These are phyloP conservation scores for Xylaria polymorpha DNA, from an alignment of 2,329 filamentous ascomycete genomes.

Conservation along the genomic window DNA sequence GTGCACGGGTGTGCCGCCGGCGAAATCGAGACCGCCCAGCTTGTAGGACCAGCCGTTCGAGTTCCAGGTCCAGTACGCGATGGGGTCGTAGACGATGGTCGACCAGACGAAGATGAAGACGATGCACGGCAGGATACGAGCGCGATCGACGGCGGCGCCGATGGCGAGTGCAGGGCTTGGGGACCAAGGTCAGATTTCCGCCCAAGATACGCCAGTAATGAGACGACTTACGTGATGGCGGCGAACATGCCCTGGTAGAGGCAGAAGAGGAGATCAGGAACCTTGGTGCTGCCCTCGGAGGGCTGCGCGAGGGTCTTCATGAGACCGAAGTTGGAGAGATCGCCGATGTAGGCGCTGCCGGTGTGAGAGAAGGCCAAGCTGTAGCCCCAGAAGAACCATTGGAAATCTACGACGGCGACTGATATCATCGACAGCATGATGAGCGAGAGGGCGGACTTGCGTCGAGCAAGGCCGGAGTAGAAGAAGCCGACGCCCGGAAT, in stretches of 20 bases:
- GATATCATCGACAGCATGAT: conserved; percentile 89
- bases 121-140: conserved; percentile 69
- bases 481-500: conserved; percentile 95
- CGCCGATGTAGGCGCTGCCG: conserved; percentile 81
- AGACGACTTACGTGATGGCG: conserved; percentile 77
- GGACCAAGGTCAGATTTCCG: background rate
- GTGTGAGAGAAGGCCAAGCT: conserved; percentile 85
- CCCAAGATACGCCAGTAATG: background rate
- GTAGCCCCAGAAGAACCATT: conserved; percentile 98
- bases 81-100: conserved; percentile 77
- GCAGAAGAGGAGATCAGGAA: conserved; percentile 87
- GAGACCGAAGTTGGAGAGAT: conserved; percentile 84
- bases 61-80: conserved; percentile 85
- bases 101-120: conserved; percentile 78
- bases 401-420: conserved; percentile 81
- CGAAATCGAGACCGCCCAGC: conserved; percentile 78
- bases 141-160: conserved; percentile 70
- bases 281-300: conserved; percentile 74
- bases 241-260: conserved; percentile 93
- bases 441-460: conserved; percentile 88
- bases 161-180: conserved; percentile 66
- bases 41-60: conserved; percentile 76
- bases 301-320: conserved; percentile 80
- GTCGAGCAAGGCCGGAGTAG: conserved; percentile 88
- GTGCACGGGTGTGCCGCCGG: conserved; percentile 80